Evolutionary conservation across 2,329 filamentous ascomycete genomes (phyloP), one percentile per base, ranked within the genome.

Genomic region (Penicillium expansum): DNA sequence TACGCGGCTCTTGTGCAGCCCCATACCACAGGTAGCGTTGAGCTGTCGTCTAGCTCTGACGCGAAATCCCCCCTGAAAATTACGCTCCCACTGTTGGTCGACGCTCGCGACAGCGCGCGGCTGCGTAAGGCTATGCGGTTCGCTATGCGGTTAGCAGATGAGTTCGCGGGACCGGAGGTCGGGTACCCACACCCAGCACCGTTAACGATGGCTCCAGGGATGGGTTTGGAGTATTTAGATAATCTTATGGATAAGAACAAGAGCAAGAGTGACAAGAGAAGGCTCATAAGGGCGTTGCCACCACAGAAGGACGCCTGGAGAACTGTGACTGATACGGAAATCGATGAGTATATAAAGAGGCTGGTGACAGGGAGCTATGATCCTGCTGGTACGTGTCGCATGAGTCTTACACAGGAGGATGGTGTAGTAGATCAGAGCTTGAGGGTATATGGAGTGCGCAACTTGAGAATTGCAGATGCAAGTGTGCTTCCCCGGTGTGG

Each of bases 381-480:
- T 38, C 51, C 51, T 18, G 44, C 43, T 24, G 51, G 51, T 18
- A 53, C 51, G 11, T 53, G 51, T 2, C 51, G 51, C 9, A 53
- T 53, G 33, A 39, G 51, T 10, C 33, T 53, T n/a, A 47, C 10
- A 16, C 22, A 35, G 27, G 42, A 53, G 14, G 51, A 50, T 3
- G 52, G 52, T 5, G 52, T 55, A 14, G 52, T 50, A 20, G 52
- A 50, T 30, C 52, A 48, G 20, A 29, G 3, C 35, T 13, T 55
- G 16, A 50, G 22, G 20, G 52, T 55, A 5, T 30, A 43, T 16
- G 52, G 52, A 4, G 38, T 55, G 13, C 16, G 18, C 16, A 55
- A 55, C n/a, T 24, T 55, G 29, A 45, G 52, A 35, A 38, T 55
- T 35, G 52, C 52, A 18, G 44, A 55, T 37, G 52, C 52, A 11